These are phyloP conservation scores for Pythium folliculosum DNA, from an alignment of 352 stramenopile genomes.

Conservation along the genomic window DNA sequence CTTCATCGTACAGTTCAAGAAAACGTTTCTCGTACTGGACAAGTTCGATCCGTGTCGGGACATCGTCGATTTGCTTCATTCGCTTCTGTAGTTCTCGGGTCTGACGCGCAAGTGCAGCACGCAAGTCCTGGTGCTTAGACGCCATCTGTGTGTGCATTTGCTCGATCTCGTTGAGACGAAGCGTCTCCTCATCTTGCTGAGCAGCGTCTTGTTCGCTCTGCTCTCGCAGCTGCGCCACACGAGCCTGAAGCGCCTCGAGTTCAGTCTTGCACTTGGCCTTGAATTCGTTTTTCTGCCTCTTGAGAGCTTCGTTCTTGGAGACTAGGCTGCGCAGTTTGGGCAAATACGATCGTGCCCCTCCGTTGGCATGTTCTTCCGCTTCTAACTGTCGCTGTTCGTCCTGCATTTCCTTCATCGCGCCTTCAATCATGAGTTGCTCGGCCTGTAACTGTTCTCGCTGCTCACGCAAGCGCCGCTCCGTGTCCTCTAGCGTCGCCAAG, in stretches of 20 bases:
- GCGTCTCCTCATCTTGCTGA: conserved; percentile 48
- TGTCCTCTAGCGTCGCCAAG: conserved; percentile 46
- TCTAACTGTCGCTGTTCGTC: conserved; percentile 42
- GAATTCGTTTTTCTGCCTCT: conserved; percentile 50
- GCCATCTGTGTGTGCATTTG: conserved; percentile 68
- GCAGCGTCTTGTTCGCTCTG: conserved; percentile 35
- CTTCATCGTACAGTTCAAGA: conserved; percentile 86
- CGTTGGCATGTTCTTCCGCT: conserved; percentile 35
- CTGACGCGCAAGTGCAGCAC: conserved; percentile 52
- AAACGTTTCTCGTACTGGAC: conserved; percentile 92
- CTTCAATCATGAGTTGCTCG: conserved; percentile 31
- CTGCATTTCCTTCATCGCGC: conserved; percentile 40
- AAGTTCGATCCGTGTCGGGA: conserved; percentile 83
- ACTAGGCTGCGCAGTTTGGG: conserved; percentile 41
- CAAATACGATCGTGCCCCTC: conserved; percentile 30
- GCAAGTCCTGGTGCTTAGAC: conserved; percentile 70
- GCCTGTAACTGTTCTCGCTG: conserved; percentile 33
- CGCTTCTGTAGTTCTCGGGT: conserved; percentile 57
- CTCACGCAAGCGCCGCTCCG: conserved; percentile 42
- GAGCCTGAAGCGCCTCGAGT: conserved; percentile 37
- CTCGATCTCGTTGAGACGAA: conserved; percentile 57
- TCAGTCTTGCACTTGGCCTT: conserved; percentile 48
- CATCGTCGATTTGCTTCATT: conserved; percentile 80
- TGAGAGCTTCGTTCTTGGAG: conserved; percentile 54
- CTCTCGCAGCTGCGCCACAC: conserved; percentile 45